Base-by-base conservation (phyloP, 1,284 basidiomycete species). In the Heimioporus punctisporus region DNA sequence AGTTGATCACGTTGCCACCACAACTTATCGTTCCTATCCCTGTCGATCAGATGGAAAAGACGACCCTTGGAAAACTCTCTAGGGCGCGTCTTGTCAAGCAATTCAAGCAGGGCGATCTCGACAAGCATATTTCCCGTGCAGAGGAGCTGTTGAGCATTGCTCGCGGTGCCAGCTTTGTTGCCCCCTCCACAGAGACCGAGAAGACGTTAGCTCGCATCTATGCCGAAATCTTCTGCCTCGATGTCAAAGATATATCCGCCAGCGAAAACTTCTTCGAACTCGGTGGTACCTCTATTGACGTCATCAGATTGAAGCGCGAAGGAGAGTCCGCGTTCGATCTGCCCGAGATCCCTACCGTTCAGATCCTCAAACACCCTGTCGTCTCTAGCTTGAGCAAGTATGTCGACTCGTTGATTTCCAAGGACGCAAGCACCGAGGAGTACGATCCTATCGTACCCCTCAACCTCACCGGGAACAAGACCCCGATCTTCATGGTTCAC, bases 61-160 rank as follows among this genome's bases (percentile, higher is more conserved):
- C 55, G 51, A 68, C 70, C 0, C 68, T 68, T 6, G 68, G 70
- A 25, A 68, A 72, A 45, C 66, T 72, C 25, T 72, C 68, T 5
- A 56, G 59, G 21, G 60, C 70, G 25, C 66, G 66, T 55, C 63
- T 72, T 15, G 25, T 66, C 19, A 56, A 56, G 37, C 64, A 66
- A 11, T 60, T 69, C 51, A 69, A 64, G 44, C 66, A 70, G 34
- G 66, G 66, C 0, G 64, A 43, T 27, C 66, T 72, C 9, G 55
- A 55, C 4, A 67, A 63, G 55, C 60, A 67, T 41, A 59, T 67
- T 24, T 37, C 58, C 6, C 64, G 64, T n/a, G n/a, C n/a, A n/a
- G n/a, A n/a, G n/a, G n/a, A n/a, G n/a, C n/a, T n/a, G n/a, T n/a
- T n/a, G n/a, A n/a, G n/a, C n/a, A n/a, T n/a, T n/a, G n/a, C n/a